phyloP scores from a whole-genome alignment of 176 grass and related monocot genomes.

The Urochloa ruziziensis region DNA sequence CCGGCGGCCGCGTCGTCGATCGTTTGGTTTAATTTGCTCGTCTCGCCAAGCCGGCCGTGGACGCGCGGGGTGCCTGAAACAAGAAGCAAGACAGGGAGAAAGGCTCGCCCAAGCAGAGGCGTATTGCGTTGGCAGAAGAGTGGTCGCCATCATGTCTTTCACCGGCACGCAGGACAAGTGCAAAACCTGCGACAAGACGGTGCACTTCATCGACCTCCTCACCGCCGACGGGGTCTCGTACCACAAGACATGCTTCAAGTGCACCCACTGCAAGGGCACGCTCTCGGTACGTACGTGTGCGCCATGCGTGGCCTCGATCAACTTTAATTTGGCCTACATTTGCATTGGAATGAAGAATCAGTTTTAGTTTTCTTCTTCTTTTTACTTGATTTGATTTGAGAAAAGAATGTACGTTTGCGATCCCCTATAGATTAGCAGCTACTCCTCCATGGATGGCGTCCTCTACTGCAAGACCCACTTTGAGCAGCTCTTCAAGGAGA shows the following conservation, averaged over 20 bases:
- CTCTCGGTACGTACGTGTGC: slow-evolving; percentile 81
- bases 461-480: slow-evolving; percentile 98
- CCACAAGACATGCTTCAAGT: slow-evolving; percentile 92
- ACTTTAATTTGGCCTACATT: background rate
- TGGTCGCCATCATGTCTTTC: slow-evolving; percentile 58
- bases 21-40: too few species aligned
- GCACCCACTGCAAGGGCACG: slow-evolving; percentile 80
- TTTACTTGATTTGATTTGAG: too few species aligned
- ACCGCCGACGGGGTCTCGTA: slow-evolving; percentile 56
- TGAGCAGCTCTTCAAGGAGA: slow-evolving; percentile 97
- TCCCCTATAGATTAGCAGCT: slow-evolving; percentile 66
- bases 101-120: background rate
- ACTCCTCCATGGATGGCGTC: slow-evolving; percentile 94
- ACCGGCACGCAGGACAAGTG: slow-evolving; percentile 74
- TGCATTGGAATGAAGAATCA: background rate
- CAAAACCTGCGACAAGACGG: slow-evolving; percentile 72
- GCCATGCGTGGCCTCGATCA: too few species aligned
- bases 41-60: too few species aligned
- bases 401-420: background rate
- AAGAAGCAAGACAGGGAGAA: background rate
- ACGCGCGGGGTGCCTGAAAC: too few species aligned
- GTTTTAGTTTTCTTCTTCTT: background rate
- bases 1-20: background rate
- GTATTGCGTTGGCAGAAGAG: background rate
- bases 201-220: slow-evolving; percentile 77